These are phyloP conservation scores for Hirschioporus abietinus DNA, from an alignment of 768 basidiomycete species.

Conservation along the genomic window DNA sequence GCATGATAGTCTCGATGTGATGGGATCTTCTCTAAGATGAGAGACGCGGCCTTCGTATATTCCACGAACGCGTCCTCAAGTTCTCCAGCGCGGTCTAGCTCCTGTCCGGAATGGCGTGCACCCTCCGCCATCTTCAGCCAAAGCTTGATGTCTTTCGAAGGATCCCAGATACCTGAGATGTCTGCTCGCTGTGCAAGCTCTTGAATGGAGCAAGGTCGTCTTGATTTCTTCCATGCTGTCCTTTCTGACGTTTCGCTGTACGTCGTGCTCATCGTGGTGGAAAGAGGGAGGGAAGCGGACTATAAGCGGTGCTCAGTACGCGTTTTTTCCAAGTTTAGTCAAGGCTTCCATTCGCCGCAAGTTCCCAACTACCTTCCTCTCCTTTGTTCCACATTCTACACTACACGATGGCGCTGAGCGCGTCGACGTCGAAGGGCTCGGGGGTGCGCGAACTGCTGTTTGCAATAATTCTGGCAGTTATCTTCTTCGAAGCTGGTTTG, in stretches of 20 bases:
- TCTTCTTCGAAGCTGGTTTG: constrained; percentile 4
- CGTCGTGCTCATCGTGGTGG: constrained; percentile 18
- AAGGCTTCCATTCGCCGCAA: constrained; percentile 10
- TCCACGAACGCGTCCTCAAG: constrained; percentile 68
- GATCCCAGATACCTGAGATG: constrained; percentile 50
- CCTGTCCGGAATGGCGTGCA: constrained; percentile 51
- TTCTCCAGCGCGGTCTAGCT: constrained; percentile 43
- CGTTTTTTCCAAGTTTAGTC: background rate
- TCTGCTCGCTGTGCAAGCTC: constrained; percentile 58
- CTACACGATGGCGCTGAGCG: background rate
- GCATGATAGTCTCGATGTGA: constrained; percentile 59
- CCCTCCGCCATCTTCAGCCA: constrained; percentile 63
- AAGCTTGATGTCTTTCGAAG: constrained; percentile 54
- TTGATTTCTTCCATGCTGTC: constrained; percentile 9
- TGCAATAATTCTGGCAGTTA: background rate
- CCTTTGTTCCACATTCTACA: constrained; percentile 10
- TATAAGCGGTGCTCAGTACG: background rate
- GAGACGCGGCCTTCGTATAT: constrained; percentile 66
- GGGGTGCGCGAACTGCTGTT: background rate
- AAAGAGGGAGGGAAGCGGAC: constrained; percentile 5
- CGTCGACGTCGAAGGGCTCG: background rate
- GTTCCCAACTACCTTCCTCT: constrained; percentile 19
- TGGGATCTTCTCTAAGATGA: constrained; percentile 77
- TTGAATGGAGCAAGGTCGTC: constrained; percentile 54
- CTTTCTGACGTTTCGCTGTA: constrained; percentile 11